Base-by-base conservation (phyloP, 371 early-diverging fungal species). In the Chytridiales sp. region DNA sequence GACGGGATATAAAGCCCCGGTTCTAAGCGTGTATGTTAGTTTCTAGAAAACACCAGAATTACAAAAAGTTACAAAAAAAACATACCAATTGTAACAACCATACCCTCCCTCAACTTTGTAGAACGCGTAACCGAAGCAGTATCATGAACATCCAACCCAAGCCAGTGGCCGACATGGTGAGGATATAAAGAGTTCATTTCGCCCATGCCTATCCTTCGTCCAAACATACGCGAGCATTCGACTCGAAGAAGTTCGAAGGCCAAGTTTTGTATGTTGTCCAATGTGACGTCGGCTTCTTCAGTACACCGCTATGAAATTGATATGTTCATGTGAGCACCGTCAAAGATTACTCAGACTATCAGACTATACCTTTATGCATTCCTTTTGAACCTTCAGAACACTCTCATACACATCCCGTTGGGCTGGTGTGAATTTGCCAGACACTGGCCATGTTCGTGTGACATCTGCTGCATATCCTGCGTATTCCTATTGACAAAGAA, bases 101-200 rank as follows among this genome's bases (percentile, higher is more conserved):
- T 94, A 41, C 91, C 90, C 15, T 72, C 62, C 59, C 82, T 80
- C 41, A 98, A 70, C 52, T 72, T 79, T 48, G 82, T 79, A 0
- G 85, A 83, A 34, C 95, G 80, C 32, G 82, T 75, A 9, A 94
- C 73, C 48, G 84, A 81, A 38, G 82, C 82, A 1, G 88, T 85
- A 68, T 98, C 97, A 67, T 98, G 98, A 0, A 98, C 89, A 70
- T 96, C 96, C 61, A 95, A 59, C 4, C 98, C 98, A 21, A 97
- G 79, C 66, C 92, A 96, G 73, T 95, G 98, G 3, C 92, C 87
- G 2, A 98, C 86, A 70, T 94, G 93, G 69, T 98, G 97, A 39
- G 95, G 96, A 65, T 92, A 97, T 26, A 98, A 77, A 21, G 9
- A 39, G 50, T 73, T 65, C 69, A 77, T 69, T 49, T 80, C 74